phyloP scores from a whole-genome alignment of 768 basidiomycete genomes.

The Dacryopinax spathularia region DNA sequence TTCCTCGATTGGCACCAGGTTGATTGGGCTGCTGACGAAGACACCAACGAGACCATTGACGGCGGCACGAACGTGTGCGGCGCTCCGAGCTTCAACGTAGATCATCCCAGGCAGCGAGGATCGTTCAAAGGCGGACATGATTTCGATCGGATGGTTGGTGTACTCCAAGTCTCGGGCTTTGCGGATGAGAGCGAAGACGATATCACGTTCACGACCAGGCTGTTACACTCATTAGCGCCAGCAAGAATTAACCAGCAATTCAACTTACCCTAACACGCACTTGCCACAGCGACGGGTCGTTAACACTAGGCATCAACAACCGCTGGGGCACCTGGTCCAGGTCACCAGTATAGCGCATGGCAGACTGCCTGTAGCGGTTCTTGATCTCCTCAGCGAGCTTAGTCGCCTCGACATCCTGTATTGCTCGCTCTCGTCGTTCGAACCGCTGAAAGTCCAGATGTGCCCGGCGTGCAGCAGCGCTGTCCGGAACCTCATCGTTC shows the following conservation, averaged over 20 bases:
- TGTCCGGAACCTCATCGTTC: slow-evolving; percentile 41
- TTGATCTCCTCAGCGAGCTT: slow-evolving; percentile 71
- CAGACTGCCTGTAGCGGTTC: slow-evolving; percentile 58
- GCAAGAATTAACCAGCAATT: background rate
- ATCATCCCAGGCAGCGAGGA: slow-evolving; percentile 92
- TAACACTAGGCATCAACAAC: slow-evolving; percentile 88
- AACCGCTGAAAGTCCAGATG: slow-evolving; percentile 53
- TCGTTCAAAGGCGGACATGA: slow-evolving; percentile 87
- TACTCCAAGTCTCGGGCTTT: slow-evolving; percentile 80
- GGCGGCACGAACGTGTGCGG: slow-evolving; percentile 73
- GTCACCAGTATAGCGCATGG: slow-evolving; percentile 72
- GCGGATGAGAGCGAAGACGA: slow-evolving; percentile 87
- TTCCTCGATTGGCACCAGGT: slow-evolving; percentile 87
- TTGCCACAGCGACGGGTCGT: slow-evolving; percentile 93
- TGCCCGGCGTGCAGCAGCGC: slow-evolving; percentile 31
- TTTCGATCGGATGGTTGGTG: slow-evolving; percentile 60
- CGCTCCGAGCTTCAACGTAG: slow-evolving; percentile 85
- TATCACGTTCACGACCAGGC: slow-evolving; percentile 84
- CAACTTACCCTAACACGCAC: slow-evolving; percentile 70
- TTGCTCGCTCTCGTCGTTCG: slow-evolving; percentile 49
- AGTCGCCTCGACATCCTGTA: slow-evolving; percentile 65
- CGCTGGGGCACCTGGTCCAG: slow-evolving; percentile 88
- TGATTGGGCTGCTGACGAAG: slow-evolving; percentile 66
- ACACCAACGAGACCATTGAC: slow-evolving; percentile 85
- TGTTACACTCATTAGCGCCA: slow-evolving; percentile 21